Evolutionary conservation across 2,329 filamentous ascomycete species (phyloP).

Genomic region (Fusarium dimerum): DNA sequence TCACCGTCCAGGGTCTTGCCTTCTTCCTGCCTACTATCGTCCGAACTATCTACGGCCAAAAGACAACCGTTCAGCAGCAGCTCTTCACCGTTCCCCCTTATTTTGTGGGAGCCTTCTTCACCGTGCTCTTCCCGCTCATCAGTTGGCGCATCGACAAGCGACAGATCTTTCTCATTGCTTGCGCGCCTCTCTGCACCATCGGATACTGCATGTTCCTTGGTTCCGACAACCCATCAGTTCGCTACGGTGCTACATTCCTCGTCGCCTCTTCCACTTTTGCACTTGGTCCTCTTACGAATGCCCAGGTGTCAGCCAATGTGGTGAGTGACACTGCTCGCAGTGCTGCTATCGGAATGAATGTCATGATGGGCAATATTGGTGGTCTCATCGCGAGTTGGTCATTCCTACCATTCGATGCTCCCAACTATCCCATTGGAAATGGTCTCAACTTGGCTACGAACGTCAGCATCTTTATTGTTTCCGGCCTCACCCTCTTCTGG

Average conservation of each 20-base stretch:
- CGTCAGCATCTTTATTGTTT: neutral
- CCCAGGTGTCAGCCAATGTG: constrained; percentile 69
- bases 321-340: constrained; percentile 70
- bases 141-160: constrained; percentile 62
- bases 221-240: constrained; percentile 48
- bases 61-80: constrained; percentile 60
- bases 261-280: constrained; percentile 65
- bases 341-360: constrained; percentile 56
- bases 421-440: constrained; percentile 8
- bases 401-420: constrained; percentile 7
- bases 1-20: constrained; percentile 71
- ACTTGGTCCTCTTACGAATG: constrained; percentile 65
- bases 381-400: constrained; percentile 8
- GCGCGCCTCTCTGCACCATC: constrained; percentile 63
- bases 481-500: neutral
- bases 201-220: constrained; percentile 73
- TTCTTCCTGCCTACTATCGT: constrained; percentile 76
- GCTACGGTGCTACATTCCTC: constrained; percentile 72
- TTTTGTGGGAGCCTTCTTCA: constrained; percentile 67
- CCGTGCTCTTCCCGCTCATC: constrained; percentile 58
- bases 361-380: constrained; percentile 5
- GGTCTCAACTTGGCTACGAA: constrained; percentile 9
- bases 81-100: constrained; percentile 71
- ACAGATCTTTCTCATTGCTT: constrained; percentile 60
- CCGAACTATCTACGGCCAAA: constrained; percentile 63